A percentile compares a stretch with the other conserved stretches of the same genome.
Conservation (phyloP, 305 asterid species). For the Ajuga reptans region DNA sequence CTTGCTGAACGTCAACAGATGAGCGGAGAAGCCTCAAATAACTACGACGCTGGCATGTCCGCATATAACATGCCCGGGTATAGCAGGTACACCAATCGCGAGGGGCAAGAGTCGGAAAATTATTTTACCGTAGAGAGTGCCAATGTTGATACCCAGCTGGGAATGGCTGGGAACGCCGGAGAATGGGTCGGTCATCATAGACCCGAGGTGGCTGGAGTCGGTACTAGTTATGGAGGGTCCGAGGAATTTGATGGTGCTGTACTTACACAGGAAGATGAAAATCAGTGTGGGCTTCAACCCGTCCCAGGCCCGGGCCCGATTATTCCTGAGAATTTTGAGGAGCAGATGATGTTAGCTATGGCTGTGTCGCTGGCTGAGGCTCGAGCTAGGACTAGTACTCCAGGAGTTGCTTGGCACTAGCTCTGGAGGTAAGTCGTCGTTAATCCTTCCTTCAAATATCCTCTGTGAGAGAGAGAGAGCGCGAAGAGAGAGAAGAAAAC, state of each 20-base stretch:
- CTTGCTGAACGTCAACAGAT: slow-evolving; percentile 85
- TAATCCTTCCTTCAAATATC: background rate
- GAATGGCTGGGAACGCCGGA: slow-evolving; percentile 35
- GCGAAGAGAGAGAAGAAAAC: background rate
- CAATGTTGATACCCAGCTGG: slow-evolving; percentile 37
- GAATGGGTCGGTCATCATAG: slow-evolving; percentile 57
- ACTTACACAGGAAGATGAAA: slow-evolving; percentile 40
- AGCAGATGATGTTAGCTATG: slow-evolving; percentile 99
- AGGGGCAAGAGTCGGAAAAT: slow-evolving; percentile 40
- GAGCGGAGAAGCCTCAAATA: slow-evolving; percentile 47
- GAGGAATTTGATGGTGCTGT: slow-evolving; percentile 36
- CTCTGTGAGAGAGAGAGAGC: background rate
- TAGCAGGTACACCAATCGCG: slow-evolving; percentile 36
- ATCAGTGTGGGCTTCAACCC: slow-evolving; percentile 33
- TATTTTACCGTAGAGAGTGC: slow-evolving; percentile 40
- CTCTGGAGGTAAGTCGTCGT: slow-evolving; percentile 17
- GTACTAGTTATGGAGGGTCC: slow-evolving; percentile 54
- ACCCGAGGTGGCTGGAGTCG: slow-evolving; percentile 47
- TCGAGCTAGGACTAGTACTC: slow-evolving; percentile 46
- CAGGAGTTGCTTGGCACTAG: slow-evolving; percentile 80
- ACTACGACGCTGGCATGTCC: slow-evolving; percentile 30
- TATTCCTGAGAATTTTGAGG: slow-evolving; percentile 84
- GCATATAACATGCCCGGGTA: slow-evolving; percentile 32
- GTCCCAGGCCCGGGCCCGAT: slow-evolving; percentile 35
- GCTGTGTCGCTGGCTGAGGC: slow-evolving; percentile 97